Conservation (phyloP, 768 basidiomycete genomes). For the Sarcomyxa edulis region DNA sequence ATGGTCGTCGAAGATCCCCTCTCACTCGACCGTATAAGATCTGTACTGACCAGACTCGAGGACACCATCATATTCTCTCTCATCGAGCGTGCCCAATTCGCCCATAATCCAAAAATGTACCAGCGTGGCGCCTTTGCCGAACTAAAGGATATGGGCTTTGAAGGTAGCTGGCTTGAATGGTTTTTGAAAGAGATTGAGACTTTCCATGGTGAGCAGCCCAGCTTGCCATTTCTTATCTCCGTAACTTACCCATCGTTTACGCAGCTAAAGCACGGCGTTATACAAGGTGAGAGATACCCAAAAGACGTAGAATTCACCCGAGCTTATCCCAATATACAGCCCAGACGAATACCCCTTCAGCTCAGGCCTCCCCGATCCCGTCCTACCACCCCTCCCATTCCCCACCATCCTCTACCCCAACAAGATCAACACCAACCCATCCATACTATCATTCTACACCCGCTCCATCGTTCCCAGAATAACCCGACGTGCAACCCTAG, state of each 20-base stretch:
- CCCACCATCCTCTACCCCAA: conserved; percentile 78
- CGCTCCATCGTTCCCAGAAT: conserved; percentile 86
- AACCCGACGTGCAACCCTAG: conserved; percentile 63
- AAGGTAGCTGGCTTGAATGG: conserved; percentile 95
- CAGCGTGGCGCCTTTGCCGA: conserved; percentile 73
- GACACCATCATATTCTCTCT: conserved; percentile 98
- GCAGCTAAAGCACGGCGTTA: conserved; percentile 92
- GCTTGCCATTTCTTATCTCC: conserved; percentile 1
- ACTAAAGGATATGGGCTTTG: conserved; percentile 65
- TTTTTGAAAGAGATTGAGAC: conserved; percentile 92
- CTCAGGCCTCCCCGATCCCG: conserved; percentile 69
- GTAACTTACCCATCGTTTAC: too few species aligned
- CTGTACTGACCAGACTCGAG: conserved; percentile 84
- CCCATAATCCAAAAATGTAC: conserved; percentile 89
- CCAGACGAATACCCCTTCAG: conserved; percentile 99
- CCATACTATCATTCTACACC: conserved; percentile 88
- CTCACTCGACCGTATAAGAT: conserved; percentile 83
- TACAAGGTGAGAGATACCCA: conserved; percentile 66
- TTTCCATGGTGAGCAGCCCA: conserved; percentile 87
- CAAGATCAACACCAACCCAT: conserved; percentile 78
- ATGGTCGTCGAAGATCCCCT: conserved; percentile 76
- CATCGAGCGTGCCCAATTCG: conserved; percentile 97
- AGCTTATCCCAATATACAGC: conserved; percentile 32
- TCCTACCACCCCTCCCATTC: conserved; percentile 68
- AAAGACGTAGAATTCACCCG: not conserved